Evolutionary conservation across 2,329 filamentous ascomycete genomes (phyloP), one percentile per base, ranked within the genome.

Genomic region (Botrytis deweyae): DNA sequence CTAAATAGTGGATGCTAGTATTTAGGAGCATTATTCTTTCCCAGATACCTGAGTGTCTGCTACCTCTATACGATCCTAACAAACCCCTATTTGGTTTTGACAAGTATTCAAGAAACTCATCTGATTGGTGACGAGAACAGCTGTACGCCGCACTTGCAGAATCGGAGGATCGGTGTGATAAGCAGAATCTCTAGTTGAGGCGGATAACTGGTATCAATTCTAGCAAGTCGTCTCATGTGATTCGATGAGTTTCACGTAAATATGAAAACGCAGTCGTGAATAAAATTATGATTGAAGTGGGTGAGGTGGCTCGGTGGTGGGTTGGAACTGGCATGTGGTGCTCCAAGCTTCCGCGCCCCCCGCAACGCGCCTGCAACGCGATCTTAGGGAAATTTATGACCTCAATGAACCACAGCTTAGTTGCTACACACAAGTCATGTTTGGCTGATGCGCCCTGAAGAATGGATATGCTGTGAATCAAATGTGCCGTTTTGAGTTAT

Each of bases 401-500:
- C 63, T 44, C 71, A 49, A 49, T 29, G 16, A 14, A 38, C 14
- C 61, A 52, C 18, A 49, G 33, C 44, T 55, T 38, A 68, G 38
- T 69, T 33, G n/a, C 61, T 66, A 44, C 69, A 66, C 4, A 52
- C 1, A 49, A 22, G 29, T 72, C 36, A 29, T 42, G 18, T 55
- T 55, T 29, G 61, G 62, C 70, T 42, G 14, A 55, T 36, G 29
- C 29, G 49, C 46, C 62, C 16, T 38, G 20, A 9, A 67, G 33
- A 46, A 46, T 14, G 46, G 22, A 42, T 18, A 58, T 67, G 33
- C 8, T 22, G 49, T 76, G 73, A 78, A 70, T 76, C 76, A 69
- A 73, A 81, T 81, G 80, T 81, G 80, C 75, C 79, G 80, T 22
- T 81, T 80, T 70, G 80, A 81, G 74, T 62, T 81, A 20, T 74